Percentiles rank a stretch among this genome's conserved stretches.
Conservation (phyloP, 2,329 filamentous ascomycete genomes). For the Aschersonia sp. region DNA sequence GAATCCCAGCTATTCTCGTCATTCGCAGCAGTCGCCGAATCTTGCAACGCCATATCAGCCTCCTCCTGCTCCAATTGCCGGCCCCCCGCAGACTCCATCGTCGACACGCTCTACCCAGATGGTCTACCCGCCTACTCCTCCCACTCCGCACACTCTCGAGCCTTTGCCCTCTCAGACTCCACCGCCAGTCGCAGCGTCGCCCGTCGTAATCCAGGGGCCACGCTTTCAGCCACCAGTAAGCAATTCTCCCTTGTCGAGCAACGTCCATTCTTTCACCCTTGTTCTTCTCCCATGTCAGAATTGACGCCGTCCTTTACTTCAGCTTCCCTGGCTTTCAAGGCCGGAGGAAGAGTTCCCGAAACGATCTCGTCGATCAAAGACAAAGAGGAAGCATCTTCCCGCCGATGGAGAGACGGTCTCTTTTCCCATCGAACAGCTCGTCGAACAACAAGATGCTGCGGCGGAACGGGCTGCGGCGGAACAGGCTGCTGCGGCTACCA, state of each 20-base stretch:
- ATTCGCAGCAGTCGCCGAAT: conserved; percentile 35
- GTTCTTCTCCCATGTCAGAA: neutral
- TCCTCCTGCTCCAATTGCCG: conserved; percentile 27
- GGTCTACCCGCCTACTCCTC: conserved; percentile 29
- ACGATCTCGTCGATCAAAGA: conserved; percentile 20
- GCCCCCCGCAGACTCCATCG: conserved; percentile 35
- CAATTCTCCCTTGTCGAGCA: no score
- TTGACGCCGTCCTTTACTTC: neutral
- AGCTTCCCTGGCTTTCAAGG: conserved; percentile 45
- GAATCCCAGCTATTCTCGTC: conserved; percentile 31
- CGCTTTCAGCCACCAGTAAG: conserved; percentile 27
- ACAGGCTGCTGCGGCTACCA: neutral
- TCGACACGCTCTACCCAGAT: conserved; percentile 34
- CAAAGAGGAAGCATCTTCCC: conserved; percentile 26
- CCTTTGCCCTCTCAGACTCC: conserved; percentile 9
- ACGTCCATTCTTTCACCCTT: no score
- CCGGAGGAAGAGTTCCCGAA: conserved; percentile 36
- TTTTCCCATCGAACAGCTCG: conserved; percentile 22
- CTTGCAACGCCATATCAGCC: conserved; percentile 43
- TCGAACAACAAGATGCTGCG: conserved; percentile 7
- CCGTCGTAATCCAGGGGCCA: no score
- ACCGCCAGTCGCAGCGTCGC: neutral
- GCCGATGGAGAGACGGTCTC: conserved; percentile 24
- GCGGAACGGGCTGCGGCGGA: conserved; percentile 3
- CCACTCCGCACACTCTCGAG: conserved; percentile 25